Evolutionary conservation across 1,139 yeast species (phyloP), one percentile per base, ranked within the genome.

Genomic region (Pichia sp.): DNA sequence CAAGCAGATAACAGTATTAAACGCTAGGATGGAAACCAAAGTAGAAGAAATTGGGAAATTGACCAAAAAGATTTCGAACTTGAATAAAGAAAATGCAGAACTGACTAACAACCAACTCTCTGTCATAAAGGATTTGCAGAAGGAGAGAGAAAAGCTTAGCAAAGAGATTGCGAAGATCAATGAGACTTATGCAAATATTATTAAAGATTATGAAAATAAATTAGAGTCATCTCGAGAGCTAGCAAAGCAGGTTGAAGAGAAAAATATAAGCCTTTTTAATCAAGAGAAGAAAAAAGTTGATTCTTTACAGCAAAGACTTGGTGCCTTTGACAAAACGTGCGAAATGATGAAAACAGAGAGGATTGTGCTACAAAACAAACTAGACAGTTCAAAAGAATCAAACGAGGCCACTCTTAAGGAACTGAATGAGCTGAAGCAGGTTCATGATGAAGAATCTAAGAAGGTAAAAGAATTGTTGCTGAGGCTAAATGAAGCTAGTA

Each of bases 231-330:
- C 38, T 1, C 36, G 20, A 12, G 8, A 5, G n/a, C 24, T 29
- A 16, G 20, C 44, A 24, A 48, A 52, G 9, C 10, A 36, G 8
- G 40, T 45, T 9, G 58, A 55, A 41, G 40, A 50, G 7, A 46
- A 55, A 46, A 55, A 52, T 48, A 41, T 48, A 4, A 50, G 34
- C 31, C 31, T 51, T 7, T 55, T 55, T 16, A 45, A 49, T 24
- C 53, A 46, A 16, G 55, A 55, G 20, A 49, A 40, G 33, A 52
- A 49, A 20, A 51, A 51, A 24, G 44, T 41, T 2, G 27, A 36
- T 10, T n/a, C 10, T 9, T 29, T 55, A 9, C 17, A 7, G 27
- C 40, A 27, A n/a, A 29, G 44, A 8, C 16, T 48, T n/a, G 14
- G 9, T 2, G 38, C 17, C 20, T n/a, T n/a, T n/a, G 40, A 46